Evolutionary conservation across 768 basidiomycete species (phyloP).

Genomic region (Pseudohyphozyma bogoriensis): DNA sequence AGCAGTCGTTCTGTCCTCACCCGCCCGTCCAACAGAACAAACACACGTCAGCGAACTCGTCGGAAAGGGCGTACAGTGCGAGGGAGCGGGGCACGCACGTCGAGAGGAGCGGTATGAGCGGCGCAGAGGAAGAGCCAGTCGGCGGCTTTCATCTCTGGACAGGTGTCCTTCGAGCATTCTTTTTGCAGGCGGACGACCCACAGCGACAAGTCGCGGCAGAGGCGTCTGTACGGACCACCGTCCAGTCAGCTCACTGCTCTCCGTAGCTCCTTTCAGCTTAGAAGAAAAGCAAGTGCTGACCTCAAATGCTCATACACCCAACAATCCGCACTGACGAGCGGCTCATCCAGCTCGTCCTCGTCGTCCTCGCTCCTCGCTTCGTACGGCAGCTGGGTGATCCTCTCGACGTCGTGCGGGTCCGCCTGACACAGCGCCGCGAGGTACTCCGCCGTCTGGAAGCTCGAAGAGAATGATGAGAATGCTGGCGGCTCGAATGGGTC

Average conservation of each 20-base stretch:
- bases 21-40: too few species aligned
- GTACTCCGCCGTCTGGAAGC: constrained; percentile 90
- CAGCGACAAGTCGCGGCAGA: constrained; percentile 79
- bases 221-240: constrained; percentile 48
- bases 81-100: not conserved
- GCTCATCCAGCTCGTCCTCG: constrained; percentile 38
- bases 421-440: constrained; percentile 74
- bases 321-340: constrained; percentile 67
- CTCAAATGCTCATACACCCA: constrained; percentile 69
- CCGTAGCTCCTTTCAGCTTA: constrained; percentile 36
- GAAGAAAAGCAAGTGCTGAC: constrained; percentile 35
- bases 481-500: constrained; percentile 25
- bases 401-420: constrained; percentile 78
- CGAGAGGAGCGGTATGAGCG: constrained; percentile 44
- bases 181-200: constrained; percentile 74
- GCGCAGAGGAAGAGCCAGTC: constrained; percentile 96
- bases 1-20: not conserved
- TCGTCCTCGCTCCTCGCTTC: constrained; percentile 34
- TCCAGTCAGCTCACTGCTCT: not conserved
- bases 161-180: constrained; percentile 73
- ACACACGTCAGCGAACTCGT: not conserved
- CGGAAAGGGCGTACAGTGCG: not conserved
- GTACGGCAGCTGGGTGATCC: constrained; percentile 62
- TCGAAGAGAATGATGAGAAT: constrained; percentile 55
- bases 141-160: constrained; percentile 98